Base-by-base conservation (phyloP, 768 basidiomycete species). In the Hypholoma fasciculare region DNA sequence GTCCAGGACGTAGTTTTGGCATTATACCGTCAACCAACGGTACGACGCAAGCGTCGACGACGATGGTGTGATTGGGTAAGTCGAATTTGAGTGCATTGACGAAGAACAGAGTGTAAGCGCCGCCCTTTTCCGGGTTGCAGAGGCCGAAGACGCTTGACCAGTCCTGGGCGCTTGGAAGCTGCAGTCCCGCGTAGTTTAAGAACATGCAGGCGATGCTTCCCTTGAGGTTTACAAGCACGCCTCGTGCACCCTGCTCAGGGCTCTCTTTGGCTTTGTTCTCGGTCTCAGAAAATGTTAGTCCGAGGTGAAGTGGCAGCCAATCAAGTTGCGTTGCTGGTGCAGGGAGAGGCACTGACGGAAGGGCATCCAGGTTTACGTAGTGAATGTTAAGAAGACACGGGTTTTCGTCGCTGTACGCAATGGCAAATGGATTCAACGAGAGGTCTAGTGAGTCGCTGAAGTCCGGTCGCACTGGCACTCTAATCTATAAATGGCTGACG, bases 1-100 rank as follows among this genome's bases (percentile, higher is more conserved):
- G 36, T 11, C 49, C 54, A 4, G 57, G 54, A 5, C 16, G 11
- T 37, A 74, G 63, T 1, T 65, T 47, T 0, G 39, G n/a, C 58
- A 72, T 49, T 6, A 73, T 43, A 4, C 40, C 43, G 2, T 57
- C 16, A 6, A 65, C 67, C 27, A 78, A 67, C 1, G 82, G 78
- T 3, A 81, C 67, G 7, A 82, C 72, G 63, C 73, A 84, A 3
- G 75, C 77, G 57, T 86, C 82, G 17, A 73, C 75, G n/a, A 86
- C 66, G 2, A 86, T 49, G 0, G 84, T 83, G 60, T 82, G 78
- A 0, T 79, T 76, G 1, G 72, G 66, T 8, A 81, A 55, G 61
- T 87, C 85, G 36, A 81, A 70, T 4, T 79, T 74, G 43, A 86
- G 65, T 26, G 69, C 65, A 37, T 75, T 72, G 56, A 86, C 62